phyloP scores from a whole-genome alignment of 1,139 yeast genomes.

The Saccharomyces hybrid region DNA sequence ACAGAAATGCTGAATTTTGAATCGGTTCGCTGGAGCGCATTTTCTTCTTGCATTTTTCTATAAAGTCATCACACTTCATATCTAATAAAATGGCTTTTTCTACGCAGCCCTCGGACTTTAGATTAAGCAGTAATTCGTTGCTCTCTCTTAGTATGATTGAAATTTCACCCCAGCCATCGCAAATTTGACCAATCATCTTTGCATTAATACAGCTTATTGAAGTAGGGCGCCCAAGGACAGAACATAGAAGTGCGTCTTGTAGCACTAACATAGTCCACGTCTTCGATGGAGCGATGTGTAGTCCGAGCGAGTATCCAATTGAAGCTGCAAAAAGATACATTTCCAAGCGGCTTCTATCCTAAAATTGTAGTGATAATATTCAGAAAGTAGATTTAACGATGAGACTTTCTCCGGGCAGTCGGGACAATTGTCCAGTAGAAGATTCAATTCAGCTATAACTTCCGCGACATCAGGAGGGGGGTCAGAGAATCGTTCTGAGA shows the following conservation, averaged over 20 bases:
- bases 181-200: not conserved
- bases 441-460: not conserved
- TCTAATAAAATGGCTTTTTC: not conserved
- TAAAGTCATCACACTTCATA: not conserved
- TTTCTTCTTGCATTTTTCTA: not conserved
- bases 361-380: slow-evolving; percentile 10
- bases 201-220: slow-evolving; percentile 6
- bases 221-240: slow-evolving; percentile 10
- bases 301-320: not conserved
- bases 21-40: not conserved
- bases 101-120: not conserved
- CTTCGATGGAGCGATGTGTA: slow-evolving; percentile 1
- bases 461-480: not conserved
- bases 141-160: not conserved
- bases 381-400: slow-evolving; percentile 8
- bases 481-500: not conserved
- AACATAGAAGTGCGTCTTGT: slow-evolving; percentile 10
- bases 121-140: not conserved
- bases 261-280: slow-evolving; percentile 11
- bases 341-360: slow-evolving; percentile 12
- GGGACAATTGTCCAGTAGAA: slow-evolving; percentile 1
- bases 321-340: slow-evolving; percentile 10
- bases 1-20: not conserved
- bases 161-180: not conserved
- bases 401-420: slow-evolving; percentile 11